Base-by-base conservation (phyloP, 1,139 yeast species). In the Spathaspora sp. region DNA sequence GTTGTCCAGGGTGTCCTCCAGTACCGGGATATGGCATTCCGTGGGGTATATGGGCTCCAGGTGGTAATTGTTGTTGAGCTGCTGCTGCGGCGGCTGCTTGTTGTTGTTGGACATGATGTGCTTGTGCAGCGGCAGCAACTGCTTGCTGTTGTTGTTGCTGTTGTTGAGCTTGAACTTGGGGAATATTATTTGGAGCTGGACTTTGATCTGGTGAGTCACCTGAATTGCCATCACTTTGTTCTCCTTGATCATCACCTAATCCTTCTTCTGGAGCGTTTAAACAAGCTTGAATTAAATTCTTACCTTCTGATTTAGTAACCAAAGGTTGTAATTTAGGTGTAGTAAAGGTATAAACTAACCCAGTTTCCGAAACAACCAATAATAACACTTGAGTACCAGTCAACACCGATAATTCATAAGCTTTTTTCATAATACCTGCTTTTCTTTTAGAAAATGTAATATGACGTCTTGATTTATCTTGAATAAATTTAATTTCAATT, bases 391-490 rank as follows among this genome's bases (percentile, higher is more conserved):
- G 99, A 38, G 98, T 93, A 44, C 99, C 99, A 8, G 99, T 93
- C 57, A 93, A 78, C 43, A 95, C 98, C 23, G 95, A 86, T 56
- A 93, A 78, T 67, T 93, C 99, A 70, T 93, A 93, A 15, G 99
- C 99, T 74, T 86, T 93, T 72, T 93, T 93, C 99, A 93, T 93
- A 60, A 93, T 93, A 54, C 99, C 99, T 39, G 97, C 98, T 70
- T 93, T 91, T 69, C 99, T 87, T 74, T 93, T 93, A 45, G 97
- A 89, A 61, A 93, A 93, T 24, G 99, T 93, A 58, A 93, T 93
- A 70, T 93, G 99, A 63, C 99, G 89, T 67, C 98, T 84, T 27
- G 97, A 89, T 72, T 93, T 93, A 69, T 93, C 97, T 70, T 91
- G 96, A 61, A 93, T 93, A 63, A 93, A 93, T 74, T 90, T 89